Conservation (phyloP, 768 basidiomycete species). For the Auriscalpium orientale region DNA sequence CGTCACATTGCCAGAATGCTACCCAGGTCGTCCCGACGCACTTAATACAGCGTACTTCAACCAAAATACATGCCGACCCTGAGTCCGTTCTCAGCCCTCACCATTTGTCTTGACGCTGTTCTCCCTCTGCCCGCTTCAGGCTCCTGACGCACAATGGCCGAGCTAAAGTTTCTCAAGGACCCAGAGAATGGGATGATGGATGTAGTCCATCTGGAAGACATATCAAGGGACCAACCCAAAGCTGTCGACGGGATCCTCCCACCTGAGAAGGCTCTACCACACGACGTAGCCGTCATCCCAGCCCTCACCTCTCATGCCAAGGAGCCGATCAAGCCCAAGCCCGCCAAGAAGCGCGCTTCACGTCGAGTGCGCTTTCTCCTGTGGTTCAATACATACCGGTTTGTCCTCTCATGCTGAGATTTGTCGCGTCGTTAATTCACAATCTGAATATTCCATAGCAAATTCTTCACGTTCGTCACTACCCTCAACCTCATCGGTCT, state of each 20-base stretch:
- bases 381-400: conserved; percentile 34
- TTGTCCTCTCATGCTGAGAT: conserved; percentile 1
- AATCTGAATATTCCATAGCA: conserved; percentile 17
- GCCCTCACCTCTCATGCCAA: background rate
- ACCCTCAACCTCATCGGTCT: conserved; percentile 26
- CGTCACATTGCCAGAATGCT: conserved; percentile 7
- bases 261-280: background rate
- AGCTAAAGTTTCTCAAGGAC: background rate
- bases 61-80: background rate
- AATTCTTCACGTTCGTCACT: conserved; percentile 28
- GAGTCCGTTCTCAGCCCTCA: background rate
- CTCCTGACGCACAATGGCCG: background rate
- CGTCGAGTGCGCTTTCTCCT: conserved; percentile 24
- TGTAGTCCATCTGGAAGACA: background rate
- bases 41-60: background rate
- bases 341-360: conserved; percentile 18
- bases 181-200: conserved; percentile 5
- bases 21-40: background rate
- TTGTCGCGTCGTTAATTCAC: background rate
- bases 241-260: too few relatives aligned
- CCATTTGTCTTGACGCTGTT: conserved; percentile 3
- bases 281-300: background rate
- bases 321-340: conserved; percentile 1
- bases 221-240: background rate
- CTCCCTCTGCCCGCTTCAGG: background rate